Conservation (phyloP, 2,329 filamentous ascomycete species). For the Fusarium buharicum region DNA sequence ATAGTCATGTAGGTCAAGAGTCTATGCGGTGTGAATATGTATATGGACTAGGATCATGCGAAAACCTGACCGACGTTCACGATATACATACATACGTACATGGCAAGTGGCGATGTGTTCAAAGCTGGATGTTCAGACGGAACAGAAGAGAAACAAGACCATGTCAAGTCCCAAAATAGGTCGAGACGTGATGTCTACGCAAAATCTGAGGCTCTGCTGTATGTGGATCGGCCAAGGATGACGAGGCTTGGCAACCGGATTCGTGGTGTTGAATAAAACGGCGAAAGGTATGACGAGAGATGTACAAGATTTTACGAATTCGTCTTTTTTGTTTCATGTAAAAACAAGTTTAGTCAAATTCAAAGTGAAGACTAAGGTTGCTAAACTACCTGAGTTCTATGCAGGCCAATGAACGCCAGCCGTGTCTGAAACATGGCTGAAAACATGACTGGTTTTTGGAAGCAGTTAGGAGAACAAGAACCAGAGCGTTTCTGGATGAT, state of each 20-base stretch:
- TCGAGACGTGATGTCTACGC: constrained; percentile 1
- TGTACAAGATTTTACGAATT: background rate
- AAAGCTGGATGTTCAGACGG: background rate
- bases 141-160: background rate
- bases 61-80: background rate
- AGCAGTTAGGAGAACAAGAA: background rate
- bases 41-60: background rate
- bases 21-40: background rate
- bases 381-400: background rate
- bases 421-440: constrained; percentile 25
- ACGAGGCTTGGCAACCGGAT: constrained; percentile 10
- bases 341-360: background rate
- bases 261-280: background rate
- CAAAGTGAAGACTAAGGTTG: background rate
- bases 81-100: background rate
- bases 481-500: background rate
- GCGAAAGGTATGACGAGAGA: constrained; percentile 9
- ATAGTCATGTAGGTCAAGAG: too few species aligned
- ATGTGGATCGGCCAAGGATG: constrained; percentile 4
- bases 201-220: constrained; percentile 18
- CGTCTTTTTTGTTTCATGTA: background rate
- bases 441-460: too few species aligned
- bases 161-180: constrained; percentile 18
- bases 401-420: background rate
- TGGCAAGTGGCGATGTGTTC: background rate